Base-by-base conservation (phyloP, 2,329 filamentous ascomycete genomes). In the Xylaria sp. region DNA sequence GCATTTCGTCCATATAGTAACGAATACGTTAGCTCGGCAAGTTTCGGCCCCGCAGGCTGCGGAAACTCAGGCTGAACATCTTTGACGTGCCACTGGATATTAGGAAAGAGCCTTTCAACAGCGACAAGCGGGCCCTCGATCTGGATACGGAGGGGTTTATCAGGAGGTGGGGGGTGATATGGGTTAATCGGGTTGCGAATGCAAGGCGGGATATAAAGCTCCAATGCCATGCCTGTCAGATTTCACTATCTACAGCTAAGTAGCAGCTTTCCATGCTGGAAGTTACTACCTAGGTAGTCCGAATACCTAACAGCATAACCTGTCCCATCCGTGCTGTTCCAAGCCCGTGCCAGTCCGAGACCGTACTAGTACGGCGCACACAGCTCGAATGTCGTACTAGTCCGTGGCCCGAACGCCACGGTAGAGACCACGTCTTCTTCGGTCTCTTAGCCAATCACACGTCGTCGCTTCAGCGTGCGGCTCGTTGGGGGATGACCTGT, bases 21-120 rank as follows among this genome's bases (percentile, higher is more conserved):
- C 55, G 46, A 59, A 66, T 66, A 66, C 48, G 63, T 66, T 55
- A 66, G 6, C 46, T 48, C 25, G 52, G 23, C 68, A 67, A 18
- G 33, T 25, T 23, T 36, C 36, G 9, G 28, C 63, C 10, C 64
- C 43, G 59, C 64, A 48, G 71, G 25, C 43, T 41, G 67, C 28
- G 71, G 67, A 51, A 25, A 25, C n/a, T 43, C 39, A 18, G 39
- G 20, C 20, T 25, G 43, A 5, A 46, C 43, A 46, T 46, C 43
- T 43, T 43, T 43, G 43, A 46, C 23, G 12, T 67, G 49, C 70
- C 72, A 74, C 39, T 56, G 15, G 54, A 65, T 61, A 48, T 49
- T 58, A 18, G 70, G 62, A 62, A 74, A 52, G 18, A 75, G 71
- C 58, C 56, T 68, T 54, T 75, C 56, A 20, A 74, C 56, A 33